Evolutionary conservation across 345 rosid species (phyloP), one percentile per base, ranked within the genome.

Genomic region (Eucalyptus coolabah): DNA sequence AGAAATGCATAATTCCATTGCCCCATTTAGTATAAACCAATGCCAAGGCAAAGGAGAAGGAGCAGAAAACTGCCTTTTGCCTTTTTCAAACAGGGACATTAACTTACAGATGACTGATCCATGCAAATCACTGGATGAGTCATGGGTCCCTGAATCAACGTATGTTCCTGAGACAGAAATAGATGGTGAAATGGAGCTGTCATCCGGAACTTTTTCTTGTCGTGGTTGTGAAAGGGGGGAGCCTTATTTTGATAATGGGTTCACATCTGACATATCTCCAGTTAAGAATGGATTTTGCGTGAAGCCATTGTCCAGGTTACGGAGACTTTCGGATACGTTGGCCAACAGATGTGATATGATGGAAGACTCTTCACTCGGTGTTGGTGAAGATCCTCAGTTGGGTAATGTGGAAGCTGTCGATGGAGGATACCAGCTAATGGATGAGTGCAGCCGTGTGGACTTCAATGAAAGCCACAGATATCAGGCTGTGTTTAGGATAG

Each of bases 361-460:
- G 88, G 94, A 91, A 50, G 94, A 91, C 67, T 91, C 93, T 87
- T 77, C 83, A 77, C 90, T 56, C 50, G 91, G 88, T 86, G 95
- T 90, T 32, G 91, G 77, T 86, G 97, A 93, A 90, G 94, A 94
- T 92, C 90, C 90, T 90, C 93, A 89, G 86, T 92, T 91, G 88
- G 93, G 92, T 86, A 88, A 85, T 83, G 89, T 30, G 50, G 95
- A 90, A 89, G 89, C 88, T 89, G 86, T 90, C 42, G 86, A 90
- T 60, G 91, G 93, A 91, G 94, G 91, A 82, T 93, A 90, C 91
- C 96, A 93, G 80, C 89, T 94, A 89, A 94, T 95, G 96, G 99
- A 97, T 91, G 96, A 98, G 92, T 96, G 99, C 90, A 97, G 99
- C 91, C 94, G 98, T 77, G 90, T 98, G 91, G 96, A 93, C 92